phyloP scores from a whole-genome alignment of 2,329 filamentous ascomycete genomes.

The Sordariomycetes sp. region DNA sequence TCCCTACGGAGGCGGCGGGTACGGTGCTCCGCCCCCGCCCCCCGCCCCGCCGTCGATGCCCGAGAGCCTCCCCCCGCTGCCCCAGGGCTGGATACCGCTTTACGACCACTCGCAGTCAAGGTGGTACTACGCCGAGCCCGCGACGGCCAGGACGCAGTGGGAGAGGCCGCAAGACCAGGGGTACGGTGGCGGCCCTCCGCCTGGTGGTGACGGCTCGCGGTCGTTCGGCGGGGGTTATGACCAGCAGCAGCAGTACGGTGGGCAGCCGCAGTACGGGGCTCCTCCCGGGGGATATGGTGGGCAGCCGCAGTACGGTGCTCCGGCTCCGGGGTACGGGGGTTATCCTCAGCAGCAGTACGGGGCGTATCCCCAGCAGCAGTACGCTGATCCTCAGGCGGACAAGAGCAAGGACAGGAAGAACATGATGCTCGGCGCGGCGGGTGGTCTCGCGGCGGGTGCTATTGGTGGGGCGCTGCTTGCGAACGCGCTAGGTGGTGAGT shows the following conservation, averaged over 20 bases:
- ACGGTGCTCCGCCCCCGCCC: constrained; percentile 5
- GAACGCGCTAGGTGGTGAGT: constrained; percentile 42
- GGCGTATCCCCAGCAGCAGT: constrained; percentile 10
- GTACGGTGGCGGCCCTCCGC: background rate
- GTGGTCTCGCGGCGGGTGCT: constrained; percentile 42
- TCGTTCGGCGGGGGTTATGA: background rate
- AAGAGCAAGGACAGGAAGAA: constrained; percentile 34
- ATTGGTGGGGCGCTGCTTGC: constrained; percentile 44
- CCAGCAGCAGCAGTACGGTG: background rate
- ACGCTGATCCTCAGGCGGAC: constrained; percentile 12
- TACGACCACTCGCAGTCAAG: constrained; percentile 48
- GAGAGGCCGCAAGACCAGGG: constrained; percentile 31
- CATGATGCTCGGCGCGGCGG: constrained; percentile 44
- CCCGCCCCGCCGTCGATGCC: constrained; percentile 11
- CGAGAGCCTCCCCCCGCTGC: constrained; percentile 31
- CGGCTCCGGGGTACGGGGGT: constrained; percentile 3
- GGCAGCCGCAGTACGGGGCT: background rate
- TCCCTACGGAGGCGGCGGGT: background rate
- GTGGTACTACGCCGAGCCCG: constrained; percentile 52
- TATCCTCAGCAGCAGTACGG: constrained; percentile 10
- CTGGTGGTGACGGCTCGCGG: constrained; percentile 4
- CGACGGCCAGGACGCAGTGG: constrained; percentile 51
- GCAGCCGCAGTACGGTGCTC: constrained; percentile 9
- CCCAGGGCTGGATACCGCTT: constrained; percentile 48
- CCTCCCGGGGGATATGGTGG: constrained; percentile 6